Base-by-base conservation (phyloP, 2,329 filamentous ascomycete genomes). In the Hypoxylon sp. region DNA sequence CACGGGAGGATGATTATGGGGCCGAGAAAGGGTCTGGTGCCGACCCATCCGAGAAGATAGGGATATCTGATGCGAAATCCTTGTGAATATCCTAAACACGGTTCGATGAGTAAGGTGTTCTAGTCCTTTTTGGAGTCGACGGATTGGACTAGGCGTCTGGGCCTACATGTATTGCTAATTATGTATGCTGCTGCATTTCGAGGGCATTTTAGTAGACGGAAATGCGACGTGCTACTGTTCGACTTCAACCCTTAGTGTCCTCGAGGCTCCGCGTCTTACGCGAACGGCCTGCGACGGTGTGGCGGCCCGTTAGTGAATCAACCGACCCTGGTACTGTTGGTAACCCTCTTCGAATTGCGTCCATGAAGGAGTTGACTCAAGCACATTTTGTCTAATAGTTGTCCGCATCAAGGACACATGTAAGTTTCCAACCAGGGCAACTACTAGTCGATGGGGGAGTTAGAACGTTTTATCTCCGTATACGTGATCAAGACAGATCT, bases 1-100 rank as follows among this genome's bases (percentile, higher is more conserved):
- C 55, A 10, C 63, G 62, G 24, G 65, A 63, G 11, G 70, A 70
- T 35, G 71, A 73, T 35, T 52, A 63, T 1, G 74, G 67, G 29
- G 62, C 48, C 3, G 69, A 65, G 27, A 69, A 67, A 24, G 60
- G 17, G n/a, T 55, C 39, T 37, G 55, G 29, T 13, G 24, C 31
- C n/a, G 55, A 15, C 2, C 24, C 35, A 24, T 29, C 55, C 31
- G 51, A 54, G 21, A 63, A 68, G 13, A 35, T 29, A 17, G 37
- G 35, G 31, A 7, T n/a, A 1, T 35, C 52, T 6, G 62, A 62
- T 31, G 42, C 13, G n/a, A 57, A 62, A 21, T 53, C 50, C 10
- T 24, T 19, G 15, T 58, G 50, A 53, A 54, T 29, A 42, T 2
- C 11, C 19, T 29, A 32, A 47, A 17, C 3, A 47, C 6, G 8